Conservation (phyloP, 768 basidiomycete species). For the Phanerochaete carnosa region DNA sequence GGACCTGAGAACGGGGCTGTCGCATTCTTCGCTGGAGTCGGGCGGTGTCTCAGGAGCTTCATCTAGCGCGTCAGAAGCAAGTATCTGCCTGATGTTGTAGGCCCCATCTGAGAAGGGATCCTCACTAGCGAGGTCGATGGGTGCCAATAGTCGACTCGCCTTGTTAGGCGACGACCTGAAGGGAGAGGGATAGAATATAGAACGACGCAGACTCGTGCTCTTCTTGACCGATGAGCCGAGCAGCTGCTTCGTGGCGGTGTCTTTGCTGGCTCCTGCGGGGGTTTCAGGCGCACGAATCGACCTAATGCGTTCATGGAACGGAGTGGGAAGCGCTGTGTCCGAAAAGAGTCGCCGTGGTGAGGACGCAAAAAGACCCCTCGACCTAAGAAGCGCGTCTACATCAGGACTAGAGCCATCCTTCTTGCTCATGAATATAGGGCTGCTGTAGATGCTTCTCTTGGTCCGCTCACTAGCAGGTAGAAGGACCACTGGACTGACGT, state of each 20-base stretch:
- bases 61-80: slow-evolving; percentile 19
- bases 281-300: slow-evolving; percentile 15
- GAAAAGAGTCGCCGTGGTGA: slow-evolving; percentile 19
- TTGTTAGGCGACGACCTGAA: slow-evolving; percentile 7
- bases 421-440: slow-evolving; percentile 16
- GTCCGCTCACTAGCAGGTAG: slow-evolving; percentile 32
- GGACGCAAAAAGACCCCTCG: neutral
- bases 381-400: neutral
- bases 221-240: neutral
- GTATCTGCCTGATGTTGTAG: slow-evolving; percentile 7
- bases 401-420: slow-evolving; percentile 1
- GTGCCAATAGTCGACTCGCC: slow-evolving; percentile 16
- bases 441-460: slow-evolving; percentile 36
- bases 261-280: slow-evolving; percentile 13
- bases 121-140: slow-evolving; percentile 24
- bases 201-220: neutral
- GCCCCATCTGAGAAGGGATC: slow-evolving; percentile 17
- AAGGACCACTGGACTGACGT: slow-evolving; percentile 31
- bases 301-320: slow-evolving; percentile 13
- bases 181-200: slow-evolving; percentile 11
- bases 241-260: slow-evolving; percentile 8
- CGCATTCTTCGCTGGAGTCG: slow-evolving; percentile 24
- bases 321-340: slow-evolving; percentile 11
- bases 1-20: slow-evolving; percentile 50
- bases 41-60: slow-evolving; percentile 28